Conservation (phyloP, 345 rosid species). For the Pugionium cornutum region DNA sequence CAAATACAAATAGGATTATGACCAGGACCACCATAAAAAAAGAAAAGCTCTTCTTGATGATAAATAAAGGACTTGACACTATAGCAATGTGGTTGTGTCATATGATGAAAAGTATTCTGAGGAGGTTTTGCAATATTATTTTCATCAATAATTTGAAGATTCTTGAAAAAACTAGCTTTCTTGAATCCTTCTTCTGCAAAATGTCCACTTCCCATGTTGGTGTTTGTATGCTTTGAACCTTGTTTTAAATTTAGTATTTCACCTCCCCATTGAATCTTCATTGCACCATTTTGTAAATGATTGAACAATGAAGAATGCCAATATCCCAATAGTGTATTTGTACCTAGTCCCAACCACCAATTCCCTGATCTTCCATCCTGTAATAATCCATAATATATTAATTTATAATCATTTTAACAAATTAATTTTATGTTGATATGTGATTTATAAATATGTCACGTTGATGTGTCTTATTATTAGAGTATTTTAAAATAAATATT, state of each 20-base stretch:
- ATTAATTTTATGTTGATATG: too few species aligned
- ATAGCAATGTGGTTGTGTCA: constrained; percentile 48
- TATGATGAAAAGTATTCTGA: constrained; percentile 28
- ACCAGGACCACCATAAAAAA: constrained; percentile 59
- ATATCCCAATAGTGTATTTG: constrained; percentile 38
- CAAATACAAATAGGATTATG: constrained; percentile 43
- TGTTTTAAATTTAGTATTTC: constrained; percentile 34
- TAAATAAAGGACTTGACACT: constrained; percentile 39
- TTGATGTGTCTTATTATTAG: too few species aligned
- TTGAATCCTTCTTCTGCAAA: constrained; percentile 44
- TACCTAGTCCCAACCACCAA: constrained; percentile 46
- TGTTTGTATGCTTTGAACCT: constrained; percentile 32
- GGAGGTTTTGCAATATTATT: constrained; percentile 1
- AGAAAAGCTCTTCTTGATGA: constrained; percentile 44
- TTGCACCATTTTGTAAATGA: constrained; percentile 32
- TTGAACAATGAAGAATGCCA: constrained; percentile 48
- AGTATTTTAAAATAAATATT: too few species aligned
- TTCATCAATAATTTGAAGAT: constrained; percentile 23
- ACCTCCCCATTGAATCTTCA: constrained; percentile 45
- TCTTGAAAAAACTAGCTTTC: constrained; percentile 41
- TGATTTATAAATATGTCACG: too few species aligned
- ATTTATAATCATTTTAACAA: too few species aligned
- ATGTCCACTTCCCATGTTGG: constrained; percentile 55
- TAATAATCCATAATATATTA: not conserved
- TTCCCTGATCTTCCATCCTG: constrained; percentile 43